Evolutionary conservation across 2,329 filamentous ascomycete species (phyloP).

Genomic region (Diaporthe citri): DNA sequence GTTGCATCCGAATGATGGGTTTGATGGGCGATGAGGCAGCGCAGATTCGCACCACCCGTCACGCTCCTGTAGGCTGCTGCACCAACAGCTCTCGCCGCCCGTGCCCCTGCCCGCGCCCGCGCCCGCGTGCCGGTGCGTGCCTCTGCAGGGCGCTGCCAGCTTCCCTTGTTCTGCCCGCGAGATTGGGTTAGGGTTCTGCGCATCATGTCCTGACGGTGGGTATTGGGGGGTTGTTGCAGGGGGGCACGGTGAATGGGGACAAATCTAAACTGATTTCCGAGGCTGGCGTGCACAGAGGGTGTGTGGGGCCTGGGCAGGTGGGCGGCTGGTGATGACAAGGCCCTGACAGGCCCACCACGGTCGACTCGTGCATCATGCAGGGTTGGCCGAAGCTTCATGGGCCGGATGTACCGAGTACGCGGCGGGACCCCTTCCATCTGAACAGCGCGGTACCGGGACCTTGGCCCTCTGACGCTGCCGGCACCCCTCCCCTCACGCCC

Average conservation of each 20-base stretch:
- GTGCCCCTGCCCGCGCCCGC: neutral
- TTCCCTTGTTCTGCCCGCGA: slow-evolving; percentile 1
- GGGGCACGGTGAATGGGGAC: slow-evolving; percentile 19
- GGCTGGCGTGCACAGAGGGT: slow-evolving; percentile 23
- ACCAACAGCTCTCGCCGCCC: neutral
- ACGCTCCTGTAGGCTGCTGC: slow-evolving; percentile 13
- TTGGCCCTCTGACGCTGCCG: slow-evolving; percentile 17
- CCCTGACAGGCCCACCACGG: slow-evolving; percentile 38
- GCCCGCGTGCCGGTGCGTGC: slow-evolving; percentile 17
- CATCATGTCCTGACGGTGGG: slow-evolving; percentile 6
- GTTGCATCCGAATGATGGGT: slow-evolving; percentile 37
- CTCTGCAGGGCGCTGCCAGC: slow-evolving; percentile 11
- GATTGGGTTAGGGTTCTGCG: slow-evolving; percentile 40
- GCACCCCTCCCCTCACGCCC: slow-evolving; percentile 27
- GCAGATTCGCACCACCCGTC: slow-evolving; percentile 29
- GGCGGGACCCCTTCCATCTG: slow-evolving; percentile 28
- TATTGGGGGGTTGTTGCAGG: neutral
- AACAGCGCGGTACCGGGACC: slow-evolving; percentile 31
- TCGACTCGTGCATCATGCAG: slow-evolving; percentile 41
- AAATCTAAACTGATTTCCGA: slow-evolving; percentile 31
- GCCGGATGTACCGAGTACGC: slow-evolving; percentile 36
- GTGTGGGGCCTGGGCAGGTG: slow-evolving; percentile 23
- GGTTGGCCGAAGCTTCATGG: slow-evolving; percentile 36
- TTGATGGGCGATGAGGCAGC: slow-evolving; percentile 27
- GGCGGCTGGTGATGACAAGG: slow-evolving; percentile 40